Base-by-base conservation (phyloP, 441 rosid genomes). In the Pelargonium myrrhifolium region DNA sequence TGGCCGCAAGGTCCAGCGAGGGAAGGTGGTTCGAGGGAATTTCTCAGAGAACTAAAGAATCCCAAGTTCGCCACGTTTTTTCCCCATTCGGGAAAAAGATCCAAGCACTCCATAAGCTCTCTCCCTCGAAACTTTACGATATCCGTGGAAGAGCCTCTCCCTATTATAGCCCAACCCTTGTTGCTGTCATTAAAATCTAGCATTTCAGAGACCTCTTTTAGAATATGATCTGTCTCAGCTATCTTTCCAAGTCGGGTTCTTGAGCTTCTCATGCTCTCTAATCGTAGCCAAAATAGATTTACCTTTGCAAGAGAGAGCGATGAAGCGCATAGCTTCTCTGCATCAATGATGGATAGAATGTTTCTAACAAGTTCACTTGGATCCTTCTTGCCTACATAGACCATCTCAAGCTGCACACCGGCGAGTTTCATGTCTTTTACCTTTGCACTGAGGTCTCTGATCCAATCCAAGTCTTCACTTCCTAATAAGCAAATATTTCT, bases 221-320 rank as follows among this genome's bases (percentile, higher is more conserved):
- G 78, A 15, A 85, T 76, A 28, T 78, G 86, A 78, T 85, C 86
- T 0, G 73, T 55, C 43, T 75, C 31, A n/a, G 66, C 68, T 11
- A 58, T 58, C 61, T 79, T 69, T 35, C 71, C 81, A 37, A 72
- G 71, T 45, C 65, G 75, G 22, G 79, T 75, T 62, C 72, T 83
- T 1, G 93, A 87, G 72, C 81, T 78, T 71, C 83, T 79, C 78
- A 92, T 83, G 49, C 96, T 78, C 71, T 85, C 86, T 67, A 92
- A 60, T 22, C 96, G 85, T 22, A 80, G 71, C 96, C 96, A 89
- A 67, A 92, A 88, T 77, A 84, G 82, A n/a, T 72, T 78, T 58
- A 85, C 22, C 56, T 84, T 72, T 22, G 81, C 78, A 20, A 77
- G 77, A 40, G 92, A 76, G 62, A 87, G 78, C 9, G 59, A 53